Evolutionary conservation across 1,139 yeast genomes (phyloP).

Genomic region (Hansenula lynferdii): DNA sequence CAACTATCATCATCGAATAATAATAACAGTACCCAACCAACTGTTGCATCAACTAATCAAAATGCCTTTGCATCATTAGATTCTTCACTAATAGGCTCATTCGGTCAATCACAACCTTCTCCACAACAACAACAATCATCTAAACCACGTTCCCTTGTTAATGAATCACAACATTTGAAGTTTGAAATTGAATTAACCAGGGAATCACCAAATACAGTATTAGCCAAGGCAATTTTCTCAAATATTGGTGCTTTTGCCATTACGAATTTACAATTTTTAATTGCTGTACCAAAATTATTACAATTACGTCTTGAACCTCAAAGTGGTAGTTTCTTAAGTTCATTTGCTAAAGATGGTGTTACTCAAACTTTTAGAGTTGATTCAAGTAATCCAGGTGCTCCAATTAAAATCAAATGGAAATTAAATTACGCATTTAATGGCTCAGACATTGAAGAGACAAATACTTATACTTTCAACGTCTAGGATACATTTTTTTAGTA

Average conservation of each 20-base stretch:
- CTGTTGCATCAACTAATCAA: conserved; percentile 43
- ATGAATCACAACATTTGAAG: conserved; percentile 45
- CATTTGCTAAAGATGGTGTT: conserved; percentile 49
- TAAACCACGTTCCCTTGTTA: conserved; percentile 28
- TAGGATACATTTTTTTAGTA: conserved; percentile 15
- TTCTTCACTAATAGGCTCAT: conserved; percentile 1
- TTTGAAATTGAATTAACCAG: conserved; percentile 45
- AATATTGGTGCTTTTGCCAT: conserved; percentile 43
- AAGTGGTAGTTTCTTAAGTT: conserved; percentile 49
- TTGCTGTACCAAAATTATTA: conserved; percentile 81
- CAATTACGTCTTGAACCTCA: conserved; percentile 67
- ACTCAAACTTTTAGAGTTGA: conserved; percentile 58
- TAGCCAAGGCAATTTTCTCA: conserved; percentile 42
- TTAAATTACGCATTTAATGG: conserved; percentile 52
- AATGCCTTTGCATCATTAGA: conserved; percentile 27
- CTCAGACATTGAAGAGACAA: conserved; percentile 46
- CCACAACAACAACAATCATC: conserved; percentile 8
- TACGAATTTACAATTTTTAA: conserved; percentile 55
- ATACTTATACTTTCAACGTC: conserved; percentile 40
- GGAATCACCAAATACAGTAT: conserved; percentile 33
- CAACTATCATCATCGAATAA: conserved; percentile 23
- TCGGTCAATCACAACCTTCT: conserved; percentile 10
- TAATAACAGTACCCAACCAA: too few species aligned
- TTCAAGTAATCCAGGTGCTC: conserved; percentile 34
- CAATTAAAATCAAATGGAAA: conserved; percentile 81